These are phyloP conservation scores for Fusarium coicis DNA, from an alignment of 2,329 filamentous ascomycete genomes.

Conservation along the genomic window DNA sequence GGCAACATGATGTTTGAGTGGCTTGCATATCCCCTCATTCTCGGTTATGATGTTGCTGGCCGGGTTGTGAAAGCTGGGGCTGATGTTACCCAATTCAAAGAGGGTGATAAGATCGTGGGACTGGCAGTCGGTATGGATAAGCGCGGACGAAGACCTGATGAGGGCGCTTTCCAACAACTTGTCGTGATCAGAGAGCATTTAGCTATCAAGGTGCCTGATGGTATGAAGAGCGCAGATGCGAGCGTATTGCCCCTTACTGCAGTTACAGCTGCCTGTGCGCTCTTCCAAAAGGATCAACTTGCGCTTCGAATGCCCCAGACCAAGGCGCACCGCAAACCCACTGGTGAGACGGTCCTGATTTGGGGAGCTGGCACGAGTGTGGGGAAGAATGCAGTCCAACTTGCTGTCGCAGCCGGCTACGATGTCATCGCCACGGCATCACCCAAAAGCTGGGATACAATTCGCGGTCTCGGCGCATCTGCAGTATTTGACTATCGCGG, in stretches of 20 bases:
- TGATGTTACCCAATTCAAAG: background rate
- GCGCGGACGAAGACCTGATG: background rate
- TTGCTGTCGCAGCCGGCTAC: conserved; percentile 2
- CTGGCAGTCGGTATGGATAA: conserved; percentile 3
- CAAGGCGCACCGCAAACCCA: fast-evolving
- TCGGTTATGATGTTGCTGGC: conserved; percentile 1
- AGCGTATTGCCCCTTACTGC: conserved; percentile 2
- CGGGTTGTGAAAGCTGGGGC: background rate
- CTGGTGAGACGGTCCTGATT: background rate
- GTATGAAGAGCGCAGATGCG: background rate
- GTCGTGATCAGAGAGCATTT: background rate
- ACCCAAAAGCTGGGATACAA: background rate
- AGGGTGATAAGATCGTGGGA: background rate
- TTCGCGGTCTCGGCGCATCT: background rate
- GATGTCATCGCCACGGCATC: background rate
- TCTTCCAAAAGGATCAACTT: conserved; percentile 2
- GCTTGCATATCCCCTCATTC: conserved; percentile 7
- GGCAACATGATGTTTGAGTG: conserved; percentile 24
- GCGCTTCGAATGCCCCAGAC: background rate
- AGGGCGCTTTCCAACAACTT: background rate
- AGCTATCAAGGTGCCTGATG: fast-evolving
- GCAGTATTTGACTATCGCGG: background rate
- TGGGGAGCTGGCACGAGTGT: conserved; percentile 12
- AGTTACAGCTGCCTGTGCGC: background rate
- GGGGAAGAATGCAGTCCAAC: background rate